Conservation (phyloP, 1,139 yeast genomes). For the Arxiozyma heterogenica region DNA sequence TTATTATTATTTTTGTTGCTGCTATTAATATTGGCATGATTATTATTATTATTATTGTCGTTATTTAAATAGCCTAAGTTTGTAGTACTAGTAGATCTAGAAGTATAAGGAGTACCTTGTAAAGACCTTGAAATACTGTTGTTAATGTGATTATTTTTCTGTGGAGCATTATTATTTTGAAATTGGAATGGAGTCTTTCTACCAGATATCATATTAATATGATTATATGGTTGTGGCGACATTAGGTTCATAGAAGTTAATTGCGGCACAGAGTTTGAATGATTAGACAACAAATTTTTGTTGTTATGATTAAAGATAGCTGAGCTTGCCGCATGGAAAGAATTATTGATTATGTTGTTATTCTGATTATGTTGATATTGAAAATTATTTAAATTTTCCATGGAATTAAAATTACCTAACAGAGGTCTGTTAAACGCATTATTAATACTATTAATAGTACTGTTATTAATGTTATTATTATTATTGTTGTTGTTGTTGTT, state of each 20-base stretch:
- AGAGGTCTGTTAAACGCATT: not conserved
- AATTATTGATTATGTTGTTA: not conserved
- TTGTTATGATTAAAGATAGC: constrained; percentile 3
- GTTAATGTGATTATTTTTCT: not conserved
- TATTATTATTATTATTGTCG: constrained; percentile 1
- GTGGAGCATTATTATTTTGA: constrained; percentile 1
- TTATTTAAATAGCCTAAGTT: constrained; percentile 2
- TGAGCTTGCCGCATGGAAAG: not conserved
- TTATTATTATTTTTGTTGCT: constrained; percentile 31
- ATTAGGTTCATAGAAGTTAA: not conserved
- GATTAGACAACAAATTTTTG: not conserved
- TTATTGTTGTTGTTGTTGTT: not conserved
- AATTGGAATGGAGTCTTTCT: constrained; percentile 1
- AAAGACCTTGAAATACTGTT: not conserved
- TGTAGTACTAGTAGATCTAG: not conserved
- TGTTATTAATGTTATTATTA: not conserved
- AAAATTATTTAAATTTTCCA: constrained; percentile 2
- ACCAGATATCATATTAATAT: constrained; percentile 2
- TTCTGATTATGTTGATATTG: not conserved
- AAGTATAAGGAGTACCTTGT: not conserved
- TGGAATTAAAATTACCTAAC: constrained; percentile 1
- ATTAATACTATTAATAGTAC: not conserved
- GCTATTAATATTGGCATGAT: constrained; percentile 23
- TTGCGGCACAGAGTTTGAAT: constrained; percentile 4
- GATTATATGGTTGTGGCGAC: not conserved